Evolutionary conservation across 1,284 basidiomycete genomes (phyloP), one percentile per base, ranked within the genome.

Genomic region (Takashimella tepidaria): DNA sequence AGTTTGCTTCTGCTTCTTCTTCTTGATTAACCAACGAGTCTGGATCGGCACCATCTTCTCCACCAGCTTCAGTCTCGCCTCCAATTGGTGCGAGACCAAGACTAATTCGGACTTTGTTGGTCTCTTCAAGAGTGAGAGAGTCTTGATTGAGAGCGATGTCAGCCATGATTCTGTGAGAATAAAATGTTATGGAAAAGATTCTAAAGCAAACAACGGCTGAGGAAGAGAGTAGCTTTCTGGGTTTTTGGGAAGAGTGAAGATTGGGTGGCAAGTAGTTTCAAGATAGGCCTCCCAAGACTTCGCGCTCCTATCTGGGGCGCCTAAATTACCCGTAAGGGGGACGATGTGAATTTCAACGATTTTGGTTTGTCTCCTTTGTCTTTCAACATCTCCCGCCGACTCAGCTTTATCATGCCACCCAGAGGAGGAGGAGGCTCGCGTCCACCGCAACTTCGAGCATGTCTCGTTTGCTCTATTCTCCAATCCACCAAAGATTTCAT

Each of bases 61-160:
- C 67, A n/a, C n/a, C n/a, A 16, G 66, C 69, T n/a, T 64, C 79
- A 11, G 79, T 79, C 5, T 85, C 83, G 60, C 89, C 90, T 3
- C 85, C 87, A 53, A 98, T 83, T 37, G 95, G 95, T 74, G 92
- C 91, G 59, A 99, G 85, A 64, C 96, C 96, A 44, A 98, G 83
- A 6, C 86, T 88, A 59, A 96, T 84, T 78, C 96, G 91, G 72
- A 97, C 90, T 77, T 89, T 92, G 81, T 98, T 98, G 51, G 93
- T 97, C 82, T 98, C 96, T 72, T 97, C 93, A 70, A 98, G 83
- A 87, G 72, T 96, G 87, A 71, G 88, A 87, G 66, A 60, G 51
- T 71, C 69, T 50, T 63, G 54, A 51, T 75, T 53, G 20, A 49
- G 45, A n/a, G 58, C 56, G 53, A 47, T 31, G 45, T 92, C 87